These are phyloP conservation scores for Byssoonygena ceratinophila DNA, from an alignment of 2,329 filamentous ascomycete genomes.

Conservation along the genomic window DNA sequence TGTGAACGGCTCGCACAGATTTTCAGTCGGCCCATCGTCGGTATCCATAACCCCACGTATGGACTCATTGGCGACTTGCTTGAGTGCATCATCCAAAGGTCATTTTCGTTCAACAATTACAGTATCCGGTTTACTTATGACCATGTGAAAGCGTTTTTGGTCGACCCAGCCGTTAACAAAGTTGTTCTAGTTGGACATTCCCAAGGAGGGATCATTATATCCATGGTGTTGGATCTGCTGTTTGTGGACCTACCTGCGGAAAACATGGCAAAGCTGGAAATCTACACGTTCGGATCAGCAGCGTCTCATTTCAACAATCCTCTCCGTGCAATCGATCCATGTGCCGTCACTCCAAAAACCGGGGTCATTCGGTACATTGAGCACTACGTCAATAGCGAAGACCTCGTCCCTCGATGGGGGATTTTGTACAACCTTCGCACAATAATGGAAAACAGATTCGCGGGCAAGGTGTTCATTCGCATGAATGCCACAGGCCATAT, in stretches of 20 bases:
- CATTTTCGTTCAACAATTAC: slow-evolving; percentile 59
- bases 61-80: slow-evolving; percentile 67
- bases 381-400: slow-evolving; percentile 64
- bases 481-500: slow-evolving; percentile 33
- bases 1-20: slow-evolving; percentile 60
- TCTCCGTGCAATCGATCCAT: slow-evolving; percentile 37
- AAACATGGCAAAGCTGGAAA: slow-evolving; percentile 57
- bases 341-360: slow-evolving; percentile 20
- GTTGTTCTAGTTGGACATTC: slow-evolving; percentile 66
- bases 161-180: slow-evolving; percentile 53
- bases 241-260: slow-evolving; percentile 59
- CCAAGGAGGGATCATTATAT: slow-evolving; percentile 65
- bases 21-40: slow-evolving; percentile 59
- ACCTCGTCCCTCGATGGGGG: slow-evolving; percentile 66
- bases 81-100: slow-evolving; percentile 67
- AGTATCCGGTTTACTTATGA: slow-evolving; percentile 53
- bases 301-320: slow-evolving; percentile 78
- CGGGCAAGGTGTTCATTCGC: slow-evolving; percentile 41
- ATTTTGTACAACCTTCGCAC: slow-evolving; percentile 56
- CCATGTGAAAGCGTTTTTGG: slow-evolving; percentile 52
- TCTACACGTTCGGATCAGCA: slow-evolving; percentile 66
- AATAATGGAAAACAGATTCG: slow-evolving; percentile 39
- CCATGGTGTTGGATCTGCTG: slow-evolving; percentile 65
- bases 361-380: slow-evolving; percentile 59
- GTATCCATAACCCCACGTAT: slow-evolving; percentile 64